Percentiles rank a stretch among this genome's conserved stretches.
Conservation (phyloP, 1,139 yeast species). For the Candida sanyaensis region DNA sequence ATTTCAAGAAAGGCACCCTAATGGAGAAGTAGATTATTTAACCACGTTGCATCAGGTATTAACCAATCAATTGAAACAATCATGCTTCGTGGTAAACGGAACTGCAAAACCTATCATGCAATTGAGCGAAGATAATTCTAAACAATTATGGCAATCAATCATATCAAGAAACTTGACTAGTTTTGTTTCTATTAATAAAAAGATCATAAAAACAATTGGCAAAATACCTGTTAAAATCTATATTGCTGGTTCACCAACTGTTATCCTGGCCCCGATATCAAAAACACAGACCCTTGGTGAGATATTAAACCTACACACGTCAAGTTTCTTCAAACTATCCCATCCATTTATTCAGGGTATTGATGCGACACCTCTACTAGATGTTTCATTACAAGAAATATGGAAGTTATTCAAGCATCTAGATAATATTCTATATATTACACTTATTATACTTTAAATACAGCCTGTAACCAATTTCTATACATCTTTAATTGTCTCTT, state of each 20-base stretch:
- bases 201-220: conserved; percentile 36
- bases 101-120: conserved; percentile 75
- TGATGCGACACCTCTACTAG: conserved; percentile 38
- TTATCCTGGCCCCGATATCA: conserved; percentile 50
- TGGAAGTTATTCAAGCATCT: conserved; percentile 58
- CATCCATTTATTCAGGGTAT: conserved; percentile 68
- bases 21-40: conserved; percentile 23
- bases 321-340: conserved; percentile 49
- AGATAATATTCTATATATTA: conserved; percentile 78
- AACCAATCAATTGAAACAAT: conserved; percentile 79
- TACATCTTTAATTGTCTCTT: conserved; percentile 94
- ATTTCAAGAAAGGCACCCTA: conserved; percentile 15
- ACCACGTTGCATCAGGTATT: conserved; percentile 51
- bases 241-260: conserved; percentile 45
- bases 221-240: conserved; percentile 64
- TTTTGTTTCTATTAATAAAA: conserved; percentile 22
- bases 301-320: conserved; percentile 41
- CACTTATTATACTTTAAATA: conserved; percentile 47
- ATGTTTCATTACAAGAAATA: conserved; percentile 50
- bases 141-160: conserved; percentile 57
- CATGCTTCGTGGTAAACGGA: conserved; percentile 72
- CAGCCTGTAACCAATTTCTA: conserved; percentile 95
- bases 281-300: conserved; percentile 41
- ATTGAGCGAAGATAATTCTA: conserved; percentile 62
- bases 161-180: conserved; percentile 29